Conservation (phyloP, 495 filamentous ascomycete species). For the Annulohypoxylon nitens region DNA sequence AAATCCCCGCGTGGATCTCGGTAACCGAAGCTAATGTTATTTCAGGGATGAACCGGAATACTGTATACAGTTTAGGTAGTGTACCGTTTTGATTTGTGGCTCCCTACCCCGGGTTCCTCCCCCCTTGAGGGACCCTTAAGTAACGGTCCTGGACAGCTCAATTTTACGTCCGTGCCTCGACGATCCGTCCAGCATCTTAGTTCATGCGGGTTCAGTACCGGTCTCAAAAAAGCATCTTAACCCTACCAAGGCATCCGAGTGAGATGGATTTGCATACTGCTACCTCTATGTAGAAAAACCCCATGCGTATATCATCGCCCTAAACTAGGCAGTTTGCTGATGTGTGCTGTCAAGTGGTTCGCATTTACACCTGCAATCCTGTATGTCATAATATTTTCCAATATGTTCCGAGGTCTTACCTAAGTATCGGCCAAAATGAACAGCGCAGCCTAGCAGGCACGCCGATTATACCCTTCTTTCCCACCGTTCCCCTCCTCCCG, state of each 20-base stretch:
- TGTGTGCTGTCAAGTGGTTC: conserved; percentile 24
- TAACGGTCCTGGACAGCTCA: conserved; percentile 3
- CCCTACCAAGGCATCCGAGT: conserved; percentile 9
- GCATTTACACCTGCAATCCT: conserved; percentile 9
- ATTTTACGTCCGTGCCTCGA: conserved; percentile 30
- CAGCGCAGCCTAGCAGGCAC: background rate
- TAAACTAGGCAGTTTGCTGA: conserved; percentile 8
- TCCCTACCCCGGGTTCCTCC: conserved; percentile 25
- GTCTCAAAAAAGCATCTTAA: conserved; percentile 8
- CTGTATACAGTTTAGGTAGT: background rate
- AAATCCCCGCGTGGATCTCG: conserved; percentile 25
- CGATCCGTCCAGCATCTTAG: conserved; percentile 20
- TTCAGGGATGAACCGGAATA: conserved; percentile 15
- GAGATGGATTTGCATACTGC: background rate
- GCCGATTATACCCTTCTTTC: conserved; percentile 3
- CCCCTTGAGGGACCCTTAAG: conserved; percentile 4
- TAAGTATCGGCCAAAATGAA: background rate
- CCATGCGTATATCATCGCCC: conserved; percentile 12
- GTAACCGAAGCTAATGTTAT: conserved; percentile 2
- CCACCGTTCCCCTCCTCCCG: background rate
- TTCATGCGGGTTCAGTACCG: conserved; percentile 38
- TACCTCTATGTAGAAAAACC: conserved; percentile 1
- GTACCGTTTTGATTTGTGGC: conserved; percentile 11
- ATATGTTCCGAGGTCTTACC: background rate
- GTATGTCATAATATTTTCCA: conserved; percentile 19